These are phyloP conservation scores for Litsea cubeba DNA, from an alignment of 164 flowering plant species.

Conservation along the genomic window DNA sequence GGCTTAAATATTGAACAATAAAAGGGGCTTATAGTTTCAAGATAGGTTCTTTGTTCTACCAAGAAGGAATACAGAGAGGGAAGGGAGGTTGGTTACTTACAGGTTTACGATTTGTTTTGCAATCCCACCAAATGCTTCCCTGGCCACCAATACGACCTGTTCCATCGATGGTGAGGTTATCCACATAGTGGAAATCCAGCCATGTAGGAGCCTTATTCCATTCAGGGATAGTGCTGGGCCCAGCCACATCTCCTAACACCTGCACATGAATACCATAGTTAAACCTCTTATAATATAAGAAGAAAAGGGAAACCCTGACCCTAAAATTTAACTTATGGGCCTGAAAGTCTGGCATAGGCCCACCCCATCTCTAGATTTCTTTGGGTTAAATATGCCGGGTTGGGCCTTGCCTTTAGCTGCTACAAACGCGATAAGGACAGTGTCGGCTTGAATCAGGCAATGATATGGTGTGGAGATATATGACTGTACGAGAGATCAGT, in stretches of 20 bases:
- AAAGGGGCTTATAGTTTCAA: too few species aligned
- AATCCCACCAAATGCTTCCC: constrained; percentile 2
- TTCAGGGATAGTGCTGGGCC: not conserved
- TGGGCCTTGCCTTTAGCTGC: not conserved
- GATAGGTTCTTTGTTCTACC: too few species aligned
- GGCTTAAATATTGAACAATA: too few species aligned
- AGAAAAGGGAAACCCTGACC: not conserved
- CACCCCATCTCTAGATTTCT: not conserved
- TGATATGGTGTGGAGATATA: too few species aligned
- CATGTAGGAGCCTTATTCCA: not conserved
- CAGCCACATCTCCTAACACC: not conserved
- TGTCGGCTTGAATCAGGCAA: too few species aligned
- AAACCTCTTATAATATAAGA: too few species aligned
- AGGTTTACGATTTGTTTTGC: not conserved
- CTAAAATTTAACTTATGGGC: not conserved
- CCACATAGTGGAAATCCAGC: not conserved
- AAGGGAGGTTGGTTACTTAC: not conserved
- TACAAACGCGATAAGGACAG: too few species aligned
- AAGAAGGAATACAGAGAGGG: too few species aligned
- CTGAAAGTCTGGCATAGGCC: not conserved
- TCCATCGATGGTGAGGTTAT: not conserved
- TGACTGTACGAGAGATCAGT: too few species aligned
- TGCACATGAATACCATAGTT: not conserved
- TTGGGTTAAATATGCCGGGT: not conserved
- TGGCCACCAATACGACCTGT: not conserved